phyloP scores from a whole-genome alignment of 768 basidiomycete species.

The Naganishia randhawae region DNA sequence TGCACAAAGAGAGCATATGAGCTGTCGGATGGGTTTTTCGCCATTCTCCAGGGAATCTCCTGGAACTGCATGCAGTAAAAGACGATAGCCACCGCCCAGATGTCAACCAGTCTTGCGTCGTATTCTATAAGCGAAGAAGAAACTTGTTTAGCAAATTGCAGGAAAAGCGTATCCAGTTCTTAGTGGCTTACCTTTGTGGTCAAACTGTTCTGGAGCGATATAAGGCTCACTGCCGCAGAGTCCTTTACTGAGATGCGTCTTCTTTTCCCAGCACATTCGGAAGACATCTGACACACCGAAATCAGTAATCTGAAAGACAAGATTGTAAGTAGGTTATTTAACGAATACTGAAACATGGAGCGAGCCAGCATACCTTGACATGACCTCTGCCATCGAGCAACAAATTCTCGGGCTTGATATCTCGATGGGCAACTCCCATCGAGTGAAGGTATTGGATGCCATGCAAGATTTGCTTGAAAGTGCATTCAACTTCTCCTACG shows the following conservation, averaged over 20 bases:
- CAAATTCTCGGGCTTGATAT: slow-evolving; percentile 96
- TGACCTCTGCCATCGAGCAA: slow-evolving; percentile 90
- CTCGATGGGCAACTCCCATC: slow-evolving; percentile 95
- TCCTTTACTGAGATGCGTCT: slow-evolving; percentile 93
- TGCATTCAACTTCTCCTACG: slow-evolving; percentile 88
- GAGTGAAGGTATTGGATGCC: slow-evolving; percentile 88
- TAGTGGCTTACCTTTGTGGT: slow-evolving; percentile 82
- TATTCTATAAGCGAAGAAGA: slow-evolving; percentile 68
- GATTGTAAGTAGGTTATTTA: slow-evolving; percentile 28
- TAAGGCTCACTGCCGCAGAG: slow-evolving; percentile 97
- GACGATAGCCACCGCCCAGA: slow-evolving; percentile 95
- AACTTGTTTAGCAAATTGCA: slow-evolving; percentile 32
- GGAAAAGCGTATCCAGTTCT: not conserved
- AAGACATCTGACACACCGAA: slow-evolving; percentile 99
- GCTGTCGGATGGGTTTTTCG: slow-evolving; percentile 67
- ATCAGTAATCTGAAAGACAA: slow-evolving; percentile 73
- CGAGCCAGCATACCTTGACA: slow-evolving; percentile 65
- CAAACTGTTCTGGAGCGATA: slow-evolving; percentile 96
- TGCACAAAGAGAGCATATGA: slow-evolving; percentile 72
- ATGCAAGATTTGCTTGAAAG: slow-evolving; percentile 89
- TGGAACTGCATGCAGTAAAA: slow-evolving; percentile 97
- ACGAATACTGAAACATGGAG: slow-evolving; percentile 2
- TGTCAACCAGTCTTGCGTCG: slow-evolving; percentile 92
- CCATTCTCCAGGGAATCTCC: slow-evolving; percentile 95
- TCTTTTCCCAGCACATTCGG: slow-evolving; percentile 94